Conservation (phyloP, 176 grass and related monocot species). For the Chloris gayana region DNA sequence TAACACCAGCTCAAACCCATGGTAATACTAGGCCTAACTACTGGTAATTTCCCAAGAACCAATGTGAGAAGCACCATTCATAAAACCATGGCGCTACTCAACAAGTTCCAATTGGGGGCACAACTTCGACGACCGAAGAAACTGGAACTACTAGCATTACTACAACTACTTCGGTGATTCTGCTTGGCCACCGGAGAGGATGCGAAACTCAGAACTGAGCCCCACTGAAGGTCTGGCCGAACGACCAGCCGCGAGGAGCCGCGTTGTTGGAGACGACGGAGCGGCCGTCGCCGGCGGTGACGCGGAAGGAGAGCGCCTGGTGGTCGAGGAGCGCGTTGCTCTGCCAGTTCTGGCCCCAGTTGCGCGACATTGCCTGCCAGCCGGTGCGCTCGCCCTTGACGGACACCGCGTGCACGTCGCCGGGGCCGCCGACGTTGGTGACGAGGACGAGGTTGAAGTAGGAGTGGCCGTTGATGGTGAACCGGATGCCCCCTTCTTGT, state of each 20-base stretch:
- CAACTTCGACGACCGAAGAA: background rate
- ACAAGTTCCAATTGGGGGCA: slow-evolving; percentile 33
- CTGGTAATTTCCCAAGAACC: slow-evolving; percentile 28
- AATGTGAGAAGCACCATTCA: slow-evolving; percentile 21
- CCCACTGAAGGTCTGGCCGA: slow-evolving; percentile 80
- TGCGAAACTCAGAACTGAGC: slow-evolving; percentile 58
- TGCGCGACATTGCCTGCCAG: slow-evolving; percentile 73
- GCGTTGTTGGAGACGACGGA: slow-evolving; percentile 54
- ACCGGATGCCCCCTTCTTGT: slow-evolving; percentile 88
- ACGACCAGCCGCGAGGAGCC: slow-evolving; percentile 66
- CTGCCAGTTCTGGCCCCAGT: slow-evolving; percentile 99
- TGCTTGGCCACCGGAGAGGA: background rate
- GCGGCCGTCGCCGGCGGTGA: slow-evolving; percentile 62
- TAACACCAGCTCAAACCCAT: slow-evolving; percentile 30
- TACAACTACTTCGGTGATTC: background rate
- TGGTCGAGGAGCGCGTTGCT: slow-evolving; percentile 58
- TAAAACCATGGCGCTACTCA: slow-evolving; percentile 53
- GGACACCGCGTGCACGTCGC: slow-evolving; percentile 69
- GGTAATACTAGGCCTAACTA: slow-evolving; percentile 27
- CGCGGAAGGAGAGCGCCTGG: slow-evolving; percentile 59
- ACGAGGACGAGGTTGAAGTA: slow-evolving; percentile 94
- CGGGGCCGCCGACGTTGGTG: slow-evolving; percentile 80
- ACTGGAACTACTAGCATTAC: background rate
- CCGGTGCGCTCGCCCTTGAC: slow-evolving; percentile 48
- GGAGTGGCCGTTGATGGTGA: slow-evolving; percentile 88